Evolutionary conservation across 1,139 yeast genomes (phyloP).

Genomic region (Blastobotrys elegans): DNA sequence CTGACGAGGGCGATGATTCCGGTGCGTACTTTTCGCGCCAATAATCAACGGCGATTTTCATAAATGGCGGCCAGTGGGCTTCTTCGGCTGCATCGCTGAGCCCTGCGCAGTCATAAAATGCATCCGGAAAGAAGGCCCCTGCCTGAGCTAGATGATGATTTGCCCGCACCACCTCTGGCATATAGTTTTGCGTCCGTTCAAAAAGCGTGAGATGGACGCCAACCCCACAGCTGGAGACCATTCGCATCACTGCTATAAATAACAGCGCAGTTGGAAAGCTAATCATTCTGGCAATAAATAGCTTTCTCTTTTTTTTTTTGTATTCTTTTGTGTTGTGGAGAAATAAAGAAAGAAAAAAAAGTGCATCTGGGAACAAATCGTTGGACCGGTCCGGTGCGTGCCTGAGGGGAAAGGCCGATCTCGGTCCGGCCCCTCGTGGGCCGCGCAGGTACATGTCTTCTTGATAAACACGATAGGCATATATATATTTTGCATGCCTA

Average conservation of each 20-base stretch:
- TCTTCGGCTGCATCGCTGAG: slow-evolving; percentile 49
- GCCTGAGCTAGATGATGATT: slow-evolving; percentile 33
- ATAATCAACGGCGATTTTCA: slow-evolving; percentile 40
- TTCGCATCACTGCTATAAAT: not conserved
- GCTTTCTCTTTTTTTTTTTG: no score
- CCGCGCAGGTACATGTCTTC: no score
- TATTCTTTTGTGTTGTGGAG: not conserved
- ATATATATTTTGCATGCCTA: no score
- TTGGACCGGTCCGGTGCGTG: not conserved
- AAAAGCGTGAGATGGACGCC: slow-evolving; percentile 41
- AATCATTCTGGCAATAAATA: slow-evolving; percentile 4
- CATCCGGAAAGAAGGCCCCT: slow-evolving; percentile 62
- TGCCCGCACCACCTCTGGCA: slow-evolving; percentile 31
- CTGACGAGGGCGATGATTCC: not conserved
- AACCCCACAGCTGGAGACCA: slow-evolving; percentile 11
- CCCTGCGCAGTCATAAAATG: slow-evolving; percentile 52
- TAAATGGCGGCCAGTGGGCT: slow-evolving; percentile 62
- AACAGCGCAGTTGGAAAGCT: not conserved
- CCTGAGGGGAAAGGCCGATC: no score
- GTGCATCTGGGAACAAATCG: not conserved
- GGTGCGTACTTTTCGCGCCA: slow-evolving; percentile 35
- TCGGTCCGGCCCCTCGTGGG: no score
- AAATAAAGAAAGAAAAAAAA: not conserved
- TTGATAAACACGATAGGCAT: no score
- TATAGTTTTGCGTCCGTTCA: slow-evolving; percentile 31